These are phyloP conservation scores for Jasminum sambac DNA, from an alignment of 257 asterid genomes.

Conservation along the genomic window DNA sequence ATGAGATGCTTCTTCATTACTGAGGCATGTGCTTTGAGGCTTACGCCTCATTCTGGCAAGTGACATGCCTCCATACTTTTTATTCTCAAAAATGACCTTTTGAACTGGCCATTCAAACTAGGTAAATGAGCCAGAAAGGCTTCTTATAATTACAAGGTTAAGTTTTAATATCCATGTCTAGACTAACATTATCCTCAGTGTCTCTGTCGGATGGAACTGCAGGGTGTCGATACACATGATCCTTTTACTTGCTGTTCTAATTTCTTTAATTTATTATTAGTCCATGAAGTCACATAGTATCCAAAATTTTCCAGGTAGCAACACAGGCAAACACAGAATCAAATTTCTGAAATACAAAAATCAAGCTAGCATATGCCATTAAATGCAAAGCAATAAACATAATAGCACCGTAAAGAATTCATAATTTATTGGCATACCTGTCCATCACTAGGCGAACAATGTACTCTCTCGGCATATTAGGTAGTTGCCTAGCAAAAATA, in stretches of 20 bases:
- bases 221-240: conserved; percentile 7
- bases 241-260: not conserved
- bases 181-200: not conserved
- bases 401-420: not conserved
- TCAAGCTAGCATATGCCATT: conserved; percentile 1
- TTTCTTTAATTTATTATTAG: conserved; percentile 5
- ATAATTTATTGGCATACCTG: conserved; percentile 50
- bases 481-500: conserved; percentile 91
- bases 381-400: not conserved
- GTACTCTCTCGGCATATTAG: conserved; percentile 99
- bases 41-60: too few relatives aligned
- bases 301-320: not conserved
- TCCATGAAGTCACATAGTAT: not conserved
- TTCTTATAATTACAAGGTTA: not conserved
- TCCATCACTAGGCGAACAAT: conserved; percentile 99
- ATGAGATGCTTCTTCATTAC: too few relatives aligned
- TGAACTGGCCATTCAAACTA: not conserved
- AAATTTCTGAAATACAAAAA: not conserved
- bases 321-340: not conserved
- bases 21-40: too few relatives aligned
- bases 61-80: too few relatives aligned
- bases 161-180: not conserved
- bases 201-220: not conserved
- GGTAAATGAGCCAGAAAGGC: not conserved
- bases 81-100: too few relatives aligned